phyloP scores from a whole-genome alignment of 1,139 yeast species.

The Yamadazyma mexicana region DNA sequence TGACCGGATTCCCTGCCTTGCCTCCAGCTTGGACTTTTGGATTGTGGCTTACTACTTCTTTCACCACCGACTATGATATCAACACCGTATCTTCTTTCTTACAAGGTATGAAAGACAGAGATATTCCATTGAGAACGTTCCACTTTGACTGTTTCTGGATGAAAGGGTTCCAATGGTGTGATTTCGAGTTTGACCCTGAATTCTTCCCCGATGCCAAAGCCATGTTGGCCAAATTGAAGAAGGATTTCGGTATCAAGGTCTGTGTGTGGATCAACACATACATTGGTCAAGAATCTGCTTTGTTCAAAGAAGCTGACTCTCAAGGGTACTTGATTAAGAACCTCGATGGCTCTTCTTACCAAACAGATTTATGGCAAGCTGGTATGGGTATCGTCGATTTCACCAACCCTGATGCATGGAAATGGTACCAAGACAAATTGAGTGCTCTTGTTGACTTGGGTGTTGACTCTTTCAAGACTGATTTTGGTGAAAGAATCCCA shows the following conservation, averaged over 20 bases:
- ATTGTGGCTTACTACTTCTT: constrained; percentile 36
- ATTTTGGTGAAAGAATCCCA: constrained; percentile 41
- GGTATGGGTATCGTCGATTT: constrained; percentile 42
- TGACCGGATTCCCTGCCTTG: constrained; percentile 37
- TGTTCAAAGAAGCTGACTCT: constrained; percentile 29
- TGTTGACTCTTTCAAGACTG: constrained; percentile 38
- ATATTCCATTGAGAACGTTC: constrained; percentile 33
- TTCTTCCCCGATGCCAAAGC: constrained; percentile 31
- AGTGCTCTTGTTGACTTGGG: constrained; percentile 29
- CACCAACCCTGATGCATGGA: constrained; percentile 36
- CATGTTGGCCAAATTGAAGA: constrained; percentile 27
- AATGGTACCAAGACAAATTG: constrained; percentile 33
- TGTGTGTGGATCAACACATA: constrained; percentile 41
- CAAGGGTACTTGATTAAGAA: constrained; percentile 31
- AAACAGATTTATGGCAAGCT: constrained; percentile 40
- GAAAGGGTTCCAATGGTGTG: constrained; percentile 38
- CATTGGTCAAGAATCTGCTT: constrained; percentile 33
- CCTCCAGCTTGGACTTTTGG: constrained; percentile 43
- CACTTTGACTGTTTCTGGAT: constrained; percentile 43
- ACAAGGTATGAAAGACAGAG: constrained; percentile 37
- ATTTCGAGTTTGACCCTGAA: constrained; percentile 34
- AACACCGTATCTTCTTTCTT: constrained; percentile 32
- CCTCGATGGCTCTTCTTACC: constrained; percentile 28
- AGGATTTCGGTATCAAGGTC: constrained; percentile 26
- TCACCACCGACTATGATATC: constrained; percentile 33